Percentiles rank a stretch among this genome's conserved stretches.
These are phyloP conservation scores for Tanozyma kutaoensis DNA, from an alignment of 805 yeast species.

Conservation along the genomic window DNA sequence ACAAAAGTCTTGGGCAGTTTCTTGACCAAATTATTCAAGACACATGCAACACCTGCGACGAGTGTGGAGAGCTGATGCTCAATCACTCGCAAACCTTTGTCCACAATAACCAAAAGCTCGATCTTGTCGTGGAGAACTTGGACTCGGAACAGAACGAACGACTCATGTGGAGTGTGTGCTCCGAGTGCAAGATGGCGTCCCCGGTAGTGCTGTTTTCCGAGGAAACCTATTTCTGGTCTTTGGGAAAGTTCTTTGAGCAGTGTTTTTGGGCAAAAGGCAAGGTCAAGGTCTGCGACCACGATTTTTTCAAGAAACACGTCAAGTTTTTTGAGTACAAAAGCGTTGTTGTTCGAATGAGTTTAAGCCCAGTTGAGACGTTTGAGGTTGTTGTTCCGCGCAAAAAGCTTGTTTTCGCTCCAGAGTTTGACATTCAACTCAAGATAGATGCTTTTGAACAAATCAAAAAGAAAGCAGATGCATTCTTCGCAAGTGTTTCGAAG, in stretches of 20 bases:
- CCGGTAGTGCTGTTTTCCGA: conserved; percentile 77
- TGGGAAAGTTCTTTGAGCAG: conserved; percentile 86
- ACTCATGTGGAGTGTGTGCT: conserved; percentile 87
- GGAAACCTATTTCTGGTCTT: conserved; percentile 78
- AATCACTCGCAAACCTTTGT: conserved; percentile 82
- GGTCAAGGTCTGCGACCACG: conserved; percentile 51
- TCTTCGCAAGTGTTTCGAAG: conserved; percentile 61
- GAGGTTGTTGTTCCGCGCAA: conserved; percentile 71
- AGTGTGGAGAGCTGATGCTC: conserved; percentile 57
- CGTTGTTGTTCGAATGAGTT: conserved; percentile 67
- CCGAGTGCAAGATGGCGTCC: conserved; percentile 58
- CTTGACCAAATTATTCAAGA: conserved; percentile 68
- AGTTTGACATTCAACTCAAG: conserved; percentile 55
- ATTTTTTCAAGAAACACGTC: conserved; percentile 68
- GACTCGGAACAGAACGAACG: conserved; percentile 35
- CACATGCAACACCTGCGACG: conserved; percentile 57
- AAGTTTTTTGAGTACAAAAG: conserved; percentile 78
- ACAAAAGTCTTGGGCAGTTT: conserved; percentile 79
- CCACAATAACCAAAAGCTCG: conserved; percentile 77
- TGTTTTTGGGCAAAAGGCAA: conserved; percentile 55
- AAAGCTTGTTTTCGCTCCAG: conserved; percentile 58
- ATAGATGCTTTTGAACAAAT: conserved; percentile 46
- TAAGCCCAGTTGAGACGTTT: conserved; percentile 58
- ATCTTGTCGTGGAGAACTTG: conserved; percentile 51
- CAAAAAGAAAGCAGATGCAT: conserved; percentile 35